Evolutionary conservation across 176 grass and related monocot species (phyloP).

Genomic region (Elaeis guineensis): DNA sequence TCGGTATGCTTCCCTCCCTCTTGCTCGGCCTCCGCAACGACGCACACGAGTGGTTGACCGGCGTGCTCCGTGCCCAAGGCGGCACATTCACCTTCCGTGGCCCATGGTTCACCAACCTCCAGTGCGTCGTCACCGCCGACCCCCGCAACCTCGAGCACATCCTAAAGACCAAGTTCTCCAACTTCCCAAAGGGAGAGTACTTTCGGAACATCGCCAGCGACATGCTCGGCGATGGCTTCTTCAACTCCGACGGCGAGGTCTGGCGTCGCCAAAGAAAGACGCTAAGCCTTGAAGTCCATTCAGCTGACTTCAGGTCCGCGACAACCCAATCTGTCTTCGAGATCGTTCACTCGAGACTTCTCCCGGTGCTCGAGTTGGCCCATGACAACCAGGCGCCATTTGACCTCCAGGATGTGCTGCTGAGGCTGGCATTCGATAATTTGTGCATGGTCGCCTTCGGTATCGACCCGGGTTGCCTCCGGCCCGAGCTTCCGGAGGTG

Average conservation of each 20-base stretch:
- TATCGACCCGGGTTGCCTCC: slow-evolving; percentile 68
- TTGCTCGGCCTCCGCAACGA: slow-evolving; percentile 51
- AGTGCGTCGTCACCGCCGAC: slow-evolving; percentile 83
- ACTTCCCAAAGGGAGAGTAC: slow-evolving; percentile 86
- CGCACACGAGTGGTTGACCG: slow-evolving; percentile 90
- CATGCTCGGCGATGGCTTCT: slow-evolving; percentile 90
- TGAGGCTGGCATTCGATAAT: slow-evolving; percentile 88
- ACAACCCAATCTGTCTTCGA: slow-evolving; percentile 56
- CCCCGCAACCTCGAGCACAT: slow-evolving; percentile 92
- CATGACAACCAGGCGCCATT: slow-evolving; percentile 13
- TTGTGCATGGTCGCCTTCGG: slow-evolving; percentile 95
- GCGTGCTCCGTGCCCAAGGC: slow-evolving; percentile 39
- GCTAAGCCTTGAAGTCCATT: slow-evolving; percentile 94
- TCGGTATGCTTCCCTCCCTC: slow-evolving; percentile 88
- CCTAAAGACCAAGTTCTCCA: slow-evolving; percentile 72
- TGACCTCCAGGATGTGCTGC: slow-evolving; percentile 86
- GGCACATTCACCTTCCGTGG: slow-evolving; percentile 87
- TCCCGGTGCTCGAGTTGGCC: slow-evolving; percentile 48
- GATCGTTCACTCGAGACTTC: slow-evolving; percentile 66
- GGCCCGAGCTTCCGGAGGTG: slow-evolving; percentile 54
- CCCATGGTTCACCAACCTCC: slow-evolving; percentile 69
- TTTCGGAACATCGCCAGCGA: slow-evolving; percentile 65
- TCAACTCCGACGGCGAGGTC: slow-evolving; percentile 69
- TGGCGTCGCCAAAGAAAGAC: slow-evolving; percentile 78
- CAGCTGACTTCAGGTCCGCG: slow-evolving; percentile 68